phyloP scores from a whole-genome alignment of 1,284 basidiomycete genomes.

The Rhodotorula sp. region DNA sequence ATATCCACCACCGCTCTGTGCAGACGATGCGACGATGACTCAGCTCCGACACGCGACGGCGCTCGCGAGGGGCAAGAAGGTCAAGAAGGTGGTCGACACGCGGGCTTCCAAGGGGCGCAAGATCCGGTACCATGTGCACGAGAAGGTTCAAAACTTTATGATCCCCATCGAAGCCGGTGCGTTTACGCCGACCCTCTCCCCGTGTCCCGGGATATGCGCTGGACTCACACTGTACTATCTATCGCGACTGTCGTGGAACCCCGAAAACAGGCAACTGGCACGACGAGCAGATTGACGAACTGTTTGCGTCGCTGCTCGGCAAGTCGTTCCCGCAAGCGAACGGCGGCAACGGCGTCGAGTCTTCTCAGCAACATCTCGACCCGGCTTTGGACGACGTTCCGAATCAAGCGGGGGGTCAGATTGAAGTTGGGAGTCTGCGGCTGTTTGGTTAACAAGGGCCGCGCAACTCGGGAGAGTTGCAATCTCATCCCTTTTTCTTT shows the following conservation, averaged over 20 bases:
- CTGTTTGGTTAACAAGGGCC: constrained; percentile 10
- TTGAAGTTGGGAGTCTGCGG: constrained; percentile 30
- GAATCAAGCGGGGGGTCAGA: not conserved
- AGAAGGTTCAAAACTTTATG: constrained; percentile 92
- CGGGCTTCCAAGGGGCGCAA: constrained; percentile 91
- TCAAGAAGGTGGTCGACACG: constrained; percentile 80
- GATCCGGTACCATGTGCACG: constrained; percentile 84
- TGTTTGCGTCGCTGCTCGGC: constrained; percentile 81
- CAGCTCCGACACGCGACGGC: constrained; percentile 52
- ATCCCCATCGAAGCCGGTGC: constrained; percentile 62
- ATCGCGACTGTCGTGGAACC: not conserved
- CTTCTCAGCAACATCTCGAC: constrained; percentile 4
- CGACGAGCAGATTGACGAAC: constrained; percentile 87
- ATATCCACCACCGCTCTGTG: too few relatives aligned
- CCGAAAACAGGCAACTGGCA: constrained; percentile 62
- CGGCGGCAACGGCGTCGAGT: not conserved
- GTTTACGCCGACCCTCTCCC: not conserved
- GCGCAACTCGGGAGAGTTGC: not conserved
- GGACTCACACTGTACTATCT: too few relatives aligned
- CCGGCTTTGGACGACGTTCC: constrained; percentile 17
- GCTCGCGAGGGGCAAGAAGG: constrained; percentile 61
- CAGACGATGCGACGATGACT: constrained; percentile 39
- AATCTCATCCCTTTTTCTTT: not conserved
- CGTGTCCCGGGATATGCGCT: too few relatives aligned
- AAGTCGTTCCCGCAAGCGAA: constrained; percentile 19